Evolutionary conservation across 176 grass and related monocot species (phyloP), one percentile per base, ranked within the genome.

Genomic region (Poa pratensis): DNA sequence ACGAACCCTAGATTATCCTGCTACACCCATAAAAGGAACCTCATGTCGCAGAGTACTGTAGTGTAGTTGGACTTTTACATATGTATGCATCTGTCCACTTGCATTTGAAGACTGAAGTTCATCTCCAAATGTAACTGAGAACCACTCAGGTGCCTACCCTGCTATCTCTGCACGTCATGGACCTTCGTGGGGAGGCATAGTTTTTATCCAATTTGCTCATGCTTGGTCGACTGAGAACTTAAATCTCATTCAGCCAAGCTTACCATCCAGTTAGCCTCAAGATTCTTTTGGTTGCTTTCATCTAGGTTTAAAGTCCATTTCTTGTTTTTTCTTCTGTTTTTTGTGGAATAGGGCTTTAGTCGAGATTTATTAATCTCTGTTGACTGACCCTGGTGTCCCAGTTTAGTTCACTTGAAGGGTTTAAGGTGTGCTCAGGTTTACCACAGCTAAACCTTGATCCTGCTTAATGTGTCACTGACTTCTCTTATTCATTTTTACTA

Each of bases 1-100:
- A 37, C 77, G 59, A 83, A n/a, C 23, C 81, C 57, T 77, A 62
- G 22, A 86, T 86, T 42, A 54, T 12, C 30, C 20, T 43, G 43
- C 64, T 34, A 78, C 18, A n/a, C 24, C 63, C 32, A 24, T 78
- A 73, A 71, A 72, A 46, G 69, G 49, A 80, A 72, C 22, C 17
- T 64, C 5, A 66, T 22, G 30, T 37, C 3, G 11, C 17, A 62
- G 8, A 79, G 72, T 30, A 86, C 49, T 82, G n/a, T 82, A 46
- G 43, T 72, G 65, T 24, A 49, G 20, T 30, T 73, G 20, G 53
- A 86, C 7, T 72, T 78, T 53, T 20, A 12, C 10, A 59, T 55
- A 73, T 27, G 10, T 54, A 52, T 79, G 48, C 54, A 84, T 73
- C 84, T 82, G 18, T n/a, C n/a, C n/a, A n/a, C n/a, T n/a, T n/a